Evolutionary conservation across 2,329 filamentous ascomycete genomes (phyloP).

Genomic region (Colletotrichum karsti): DNA sequence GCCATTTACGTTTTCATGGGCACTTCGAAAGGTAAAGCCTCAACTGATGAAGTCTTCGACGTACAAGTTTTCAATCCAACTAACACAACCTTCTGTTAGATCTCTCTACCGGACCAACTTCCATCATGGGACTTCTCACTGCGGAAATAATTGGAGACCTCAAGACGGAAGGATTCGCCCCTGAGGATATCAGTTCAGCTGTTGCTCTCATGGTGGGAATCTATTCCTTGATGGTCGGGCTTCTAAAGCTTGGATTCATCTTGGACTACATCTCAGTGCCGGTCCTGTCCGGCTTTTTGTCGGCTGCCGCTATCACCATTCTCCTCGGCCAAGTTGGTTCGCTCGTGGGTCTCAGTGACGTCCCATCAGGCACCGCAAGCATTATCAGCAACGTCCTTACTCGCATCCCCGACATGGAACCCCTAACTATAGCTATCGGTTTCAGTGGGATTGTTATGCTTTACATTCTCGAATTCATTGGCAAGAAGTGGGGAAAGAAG

Average conservation of each 20-base stretch:
- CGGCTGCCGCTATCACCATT: constrained; percentile 72
- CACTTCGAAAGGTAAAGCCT: constrained; percentile 63
- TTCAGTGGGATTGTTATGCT: constrained; percentile 66
- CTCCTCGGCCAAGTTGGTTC: constrained; percentile 71
- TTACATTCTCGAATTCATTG: constrained; percentile 63
- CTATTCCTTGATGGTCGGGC: constrained; percentile 65
- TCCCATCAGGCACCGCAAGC: constrained; percentile 60
- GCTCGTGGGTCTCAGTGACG: constrained; percentile 61
- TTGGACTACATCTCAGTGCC: constrained; percentile 73
- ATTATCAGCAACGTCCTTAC: constrained; percentile 68
- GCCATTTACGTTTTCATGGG: constrained; percentile 68
- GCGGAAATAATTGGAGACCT: constrained; percentile 66
- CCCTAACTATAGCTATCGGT: constrained; percentile 66
- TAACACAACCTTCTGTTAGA: constrained; percentile 46
- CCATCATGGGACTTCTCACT: constrained; percentile 70
- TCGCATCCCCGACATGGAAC: constrained; percentile 64
- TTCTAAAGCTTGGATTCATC: constrained; percentile 71
- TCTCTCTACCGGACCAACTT: constrained; percentile 70
- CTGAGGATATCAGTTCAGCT: constrained; percentile 66
- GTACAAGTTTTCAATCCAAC: not conserved
- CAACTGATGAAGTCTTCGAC: no score
- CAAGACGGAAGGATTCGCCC: constrained; percentile 55
- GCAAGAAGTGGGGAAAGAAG: constrained; percentile 66
- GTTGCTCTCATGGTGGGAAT: constrained; percentile 71
- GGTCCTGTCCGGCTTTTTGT: constrained; percentile 72